Evolutionary conservation across 306 rosid species (phyloP).

Genomic region (Vigna radiata): DNA sequence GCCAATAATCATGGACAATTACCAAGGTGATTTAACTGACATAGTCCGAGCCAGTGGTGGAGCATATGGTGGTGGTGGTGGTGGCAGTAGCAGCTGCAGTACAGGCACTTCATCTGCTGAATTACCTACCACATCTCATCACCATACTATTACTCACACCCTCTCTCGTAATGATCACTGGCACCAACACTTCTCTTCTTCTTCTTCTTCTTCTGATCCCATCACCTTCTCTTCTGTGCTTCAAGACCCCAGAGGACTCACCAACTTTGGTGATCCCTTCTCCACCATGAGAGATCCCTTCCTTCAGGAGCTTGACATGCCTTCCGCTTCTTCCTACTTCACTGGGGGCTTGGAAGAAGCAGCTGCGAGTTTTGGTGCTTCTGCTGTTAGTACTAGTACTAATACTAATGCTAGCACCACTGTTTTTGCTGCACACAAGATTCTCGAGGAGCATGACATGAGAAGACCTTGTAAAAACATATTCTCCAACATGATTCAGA

Average conservation of each 20-base stretch:
- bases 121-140: constrained; percentile 34
- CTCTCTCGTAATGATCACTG: constrained; percentile 35
- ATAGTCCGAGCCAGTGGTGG: constrained; percentile 62
- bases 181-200: constrained; percentile 30
- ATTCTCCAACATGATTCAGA: constrained; percentile 89
- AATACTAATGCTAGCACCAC: neutral
- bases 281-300: constrained; percentile 79
- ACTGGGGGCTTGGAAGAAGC: constrained; percentile 34
- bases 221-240: constrained; percentile 46
- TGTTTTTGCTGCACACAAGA: constrained; percentile 34
- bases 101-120: constrained; percentile 36
- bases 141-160: constrained; percentile 17
- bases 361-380: neutral
- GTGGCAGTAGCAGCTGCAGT: neutral
- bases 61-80: constrained; percentile 33
- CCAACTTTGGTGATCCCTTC: constrained; percentile 77
- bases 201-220: constrained; percentile 41
- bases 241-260: constrained; percentile 41
- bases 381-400: neutral
- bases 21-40: constrained; percentile 89
- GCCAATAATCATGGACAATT: constrained; percentile 65
- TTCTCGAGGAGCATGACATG: constrained; percentile 35
- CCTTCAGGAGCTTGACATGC: constrained; percentile 51
- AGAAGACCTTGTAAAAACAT: constrained; percentile 51
- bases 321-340: constrained; percentile 43